Conservation (phyloP, 164 flowering plant species). For the Protea cynaroides region DNA sequence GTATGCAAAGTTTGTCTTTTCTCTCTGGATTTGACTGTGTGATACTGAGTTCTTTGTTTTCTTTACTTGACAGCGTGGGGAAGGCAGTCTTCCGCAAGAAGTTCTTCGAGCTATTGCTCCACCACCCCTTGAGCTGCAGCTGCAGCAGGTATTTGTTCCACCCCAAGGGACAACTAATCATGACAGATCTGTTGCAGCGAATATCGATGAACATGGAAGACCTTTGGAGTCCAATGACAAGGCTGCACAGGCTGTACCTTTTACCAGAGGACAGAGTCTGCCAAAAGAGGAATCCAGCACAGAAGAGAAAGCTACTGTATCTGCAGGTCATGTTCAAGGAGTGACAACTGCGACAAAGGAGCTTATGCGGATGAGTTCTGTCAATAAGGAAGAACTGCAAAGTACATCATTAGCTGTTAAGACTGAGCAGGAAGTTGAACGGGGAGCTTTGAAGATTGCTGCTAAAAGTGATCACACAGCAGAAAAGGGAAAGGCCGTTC, state of each 20-base stretch:
- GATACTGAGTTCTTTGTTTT: conserved; percentile 8
- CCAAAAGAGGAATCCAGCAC: conserved; percentile 43
- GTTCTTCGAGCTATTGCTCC: conserved; percentile 85
- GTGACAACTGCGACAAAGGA: conserved; percentile 34
- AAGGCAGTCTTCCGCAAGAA: conserved; percentile 80
- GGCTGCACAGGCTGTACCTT: conserved; percentile 31
- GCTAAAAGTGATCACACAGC: conserved; percentile 37
- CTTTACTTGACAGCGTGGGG: conserved; percentile 67
- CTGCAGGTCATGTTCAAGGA: conserved; percentile 31
- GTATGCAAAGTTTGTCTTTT: conserved; percentile 25
- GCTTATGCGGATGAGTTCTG: conserved; percentile 23
- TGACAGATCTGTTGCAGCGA: conserved; percentile 48
- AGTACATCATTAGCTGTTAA: conserved; percentile 30
- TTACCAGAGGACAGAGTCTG: conserved; percentile 23
- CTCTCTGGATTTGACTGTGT: background rate
- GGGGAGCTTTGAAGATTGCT: conserved; percentile 33
- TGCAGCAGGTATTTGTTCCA: conserved; percentile 38
- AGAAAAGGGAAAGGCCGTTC: conserved; percentile 70
- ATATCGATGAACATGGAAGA: conserved; percentile 42
- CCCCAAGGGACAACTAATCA: conserved; percentile 37
- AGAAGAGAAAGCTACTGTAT: conserved; percentile 40
- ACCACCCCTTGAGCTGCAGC: conserved; percentile 77
- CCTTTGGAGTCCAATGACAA: conserved; percentile 47
- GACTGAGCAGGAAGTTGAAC: conserved; percentile 67
- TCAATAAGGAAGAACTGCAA: conserved; percentile 62